These are phyloP conservation scores for Protomyces inundatus DNA, from an alignment of 1,139 yeast species.

Conservation along the genomic window DNA sequence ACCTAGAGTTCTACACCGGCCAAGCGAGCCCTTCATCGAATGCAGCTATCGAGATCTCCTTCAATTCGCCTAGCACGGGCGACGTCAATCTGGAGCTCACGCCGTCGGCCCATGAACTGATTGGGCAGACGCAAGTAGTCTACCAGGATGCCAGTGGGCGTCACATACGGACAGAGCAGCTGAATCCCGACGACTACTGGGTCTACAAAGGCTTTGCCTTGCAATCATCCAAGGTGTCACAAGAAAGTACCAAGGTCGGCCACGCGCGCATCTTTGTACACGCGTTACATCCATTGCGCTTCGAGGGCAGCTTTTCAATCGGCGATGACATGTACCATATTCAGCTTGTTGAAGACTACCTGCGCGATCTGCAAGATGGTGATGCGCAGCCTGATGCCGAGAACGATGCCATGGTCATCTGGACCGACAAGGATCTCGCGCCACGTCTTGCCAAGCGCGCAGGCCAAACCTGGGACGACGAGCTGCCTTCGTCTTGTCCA, in stretches of 20 bases:
- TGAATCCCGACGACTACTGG: constrained; percentile 4
- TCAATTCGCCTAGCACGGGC: background rate
- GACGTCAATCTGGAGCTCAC: background rate
- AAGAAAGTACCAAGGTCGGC: constrained; percentile 7
- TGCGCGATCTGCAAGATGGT: background rate
- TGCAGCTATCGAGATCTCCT: background rate
- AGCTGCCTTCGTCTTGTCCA: background rate
- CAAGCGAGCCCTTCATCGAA: background rate
- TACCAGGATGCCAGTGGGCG: constrained; percentile 8
- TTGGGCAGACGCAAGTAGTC: background rate
- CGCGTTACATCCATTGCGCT: constrained; percentile 5
- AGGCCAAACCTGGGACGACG: background rate
- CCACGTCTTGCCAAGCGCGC: constrained; percentile 6
- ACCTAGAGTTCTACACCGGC: background rate
- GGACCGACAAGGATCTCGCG: constrained; percentile 26
- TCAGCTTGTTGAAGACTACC: constrained; percentile 14
- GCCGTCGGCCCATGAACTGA: background rate
- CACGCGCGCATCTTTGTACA: constrained; percentile 14
- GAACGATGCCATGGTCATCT: constrained; percentile 27
- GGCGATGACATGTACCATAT: constrained; percentile 24
- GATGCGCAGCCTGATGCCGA: constrained; percentile 1
- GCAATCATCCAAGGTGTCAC: background rate
- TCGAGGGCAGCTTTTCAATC: constrained; percentile 29
- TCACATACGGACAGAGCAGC: background rate
- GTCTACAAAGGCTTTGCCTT: constrained; percentile 15